Percentiles rank a stretch among this genome's conserved stretches.
Conservation (phyloP, 2,329 filamentous ascomycete genomes). For the Metarhizium guizhouense region DNA sequence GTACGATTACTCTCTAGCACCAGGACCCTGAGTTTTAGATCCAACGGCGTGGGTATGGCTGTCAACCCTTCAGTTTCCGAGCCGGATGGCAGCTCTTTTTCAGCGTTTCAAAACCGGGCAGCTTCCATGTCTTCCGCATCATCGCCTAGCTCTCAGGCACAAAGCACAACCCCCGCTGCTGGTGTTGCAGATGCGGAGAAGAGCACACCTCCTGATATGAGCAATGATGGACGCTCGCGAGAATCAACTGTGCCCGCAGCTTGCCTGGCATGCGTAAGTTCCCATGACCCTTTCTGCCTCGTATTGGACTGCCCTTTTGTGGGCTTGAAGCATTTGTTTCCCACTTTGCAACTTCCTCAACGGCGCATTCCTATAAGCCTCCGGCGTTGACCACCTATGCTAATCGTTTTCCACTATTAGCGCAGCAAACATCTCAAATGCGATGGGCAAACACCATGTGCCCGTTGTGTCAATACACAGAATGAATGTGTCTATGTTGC, state of each 20-base stretch:
- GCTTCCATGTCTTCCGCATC: slow-evolving; percentile 5
- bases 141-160: slow-evolving; percentile 5
- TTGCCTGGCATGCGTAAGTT: slow-evolving; percentile 46
- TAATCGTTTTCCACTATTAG: slow-evolving; percentile 22
- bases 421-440: slow-evolving; percentile 66
- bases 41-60: neutral
- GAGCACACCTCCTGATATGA: slow-evolving; percentile 4
- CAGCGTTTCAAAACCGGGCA: neutral
- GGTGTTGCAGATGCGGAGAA: slow-evolving; percentile 1
- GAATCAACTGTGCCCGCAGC: slow-evolving; percentile 37
- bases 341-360: neutral
- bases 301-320: neutral
- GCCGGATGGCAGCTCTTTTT: neutral
- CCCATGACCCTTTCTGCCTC: neutral
- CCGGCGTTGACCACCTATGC: neutral
- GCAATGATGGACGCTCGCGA: slow-evolving; percentile 12
- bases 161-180: neutral
- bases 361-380: neutral
- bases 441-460: slow-evolving; percentile 61
- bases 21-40: neutral
- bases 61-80: slow-evolving; percentile 2
- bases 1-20: neutral
- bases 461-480: slow-evolving; percentile 51
- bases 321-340: neutral
- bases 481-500: slow-evolving; percentile 62